These are phyloP conservation scores for Beta lomatogona DNA, from an alignment of 179 eudicot genomes.

Conservation along the genomic window DNA sequence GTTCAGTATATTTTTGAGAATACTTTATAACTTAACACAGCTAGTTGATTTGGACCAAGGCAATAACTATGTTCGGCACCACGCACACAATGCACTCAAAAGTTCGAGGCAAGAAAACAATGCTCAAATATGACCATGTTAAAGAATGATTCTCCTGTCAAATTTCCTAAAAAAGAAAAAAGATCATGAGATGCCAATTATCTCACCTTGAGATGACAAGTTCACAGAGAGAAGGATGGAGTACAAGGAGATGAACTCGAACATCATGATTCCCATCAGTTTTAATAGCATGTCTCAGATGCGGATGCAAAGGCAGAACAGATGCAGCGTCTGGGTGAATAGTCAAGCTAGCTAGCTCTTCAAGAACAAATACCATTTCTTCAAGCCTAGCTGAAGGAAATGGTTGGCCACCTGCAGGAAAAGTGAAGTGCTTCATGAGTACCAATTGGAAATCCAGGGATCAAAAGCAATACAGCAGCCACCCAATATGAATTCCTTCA, in stretches of 20 bases:
- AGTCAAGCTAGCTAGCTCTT: constrained; percentile 69
- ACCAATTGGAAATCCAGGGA: constrained; percentile 8
- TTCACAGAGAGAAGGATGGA: constrained; percentile 87
- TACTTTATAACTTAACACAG: neutral
- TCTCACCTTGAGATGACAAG: constrained; percentile 88
- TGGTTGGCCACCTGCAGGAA: constrained; percentile 57
- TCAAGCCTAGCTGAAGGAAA: constrained; percentile 86
- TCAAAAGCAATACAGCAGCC: neutral
- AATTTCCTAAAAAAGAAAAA: too few relatives aligned
- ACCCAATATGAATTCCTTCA: neutral
- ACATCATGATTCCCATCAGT: constrained; percentile 39
- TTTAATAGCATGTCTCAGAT: constrained; percentile 42
- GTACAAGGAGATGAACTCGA: constrained; percentile 74
- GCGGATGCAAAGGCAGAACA: constrained; percentile 64
- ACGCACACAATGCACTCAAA: neutral
- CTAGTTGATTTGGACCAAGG: neutral
- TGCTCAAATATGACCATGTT: neutral
- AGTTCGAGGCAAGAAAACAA: neutral
- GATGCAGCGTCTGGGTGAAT: constrained; percentile 68
- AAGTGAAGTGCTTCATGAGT: constrained; percentile 21
- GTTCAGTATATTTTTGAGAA: neutral
- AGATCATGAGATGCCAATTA: neutral
- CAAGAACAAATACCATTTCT: constrained; percentile 73
- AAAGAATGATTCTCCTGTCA: neutral
- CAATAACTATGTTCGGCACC: too few relatives aligned